Base-by-base conservation (phyloP, 371 early-diverging fungal species). In the Scutellospora calospora region DNA sequence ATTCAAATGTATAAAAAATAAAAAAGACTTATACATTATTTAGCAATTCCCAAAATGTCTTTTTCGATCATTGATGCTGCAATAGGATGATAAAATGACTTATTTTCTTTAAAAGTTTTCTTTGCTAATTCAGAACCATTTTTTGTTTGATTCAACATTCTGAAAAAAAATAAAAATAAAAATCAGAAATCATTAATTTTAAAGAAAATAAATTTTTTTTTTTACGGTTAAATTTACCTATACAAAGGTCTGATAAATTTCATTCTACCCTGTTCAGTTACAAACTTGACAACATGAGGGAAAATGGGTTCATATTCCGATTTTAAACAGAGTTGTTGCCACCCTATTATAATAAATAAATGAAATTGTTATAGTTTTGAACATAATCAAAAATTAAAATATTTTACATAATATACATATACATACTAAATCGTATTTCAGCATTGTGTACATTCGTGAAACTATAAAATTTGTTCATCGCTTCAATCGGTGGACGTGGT, bases 51-150 rank as follows among this genome's bases (percentile, higher is more conserved):
- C n/a, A n/a, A 45, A 59, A 96, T 87, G 83, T 96, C 96, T 86
- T 96, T 96, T 80, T 89, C 93, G 52, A 97, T 93, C 87, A 95
- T 84, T 74, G 86, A 84, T 38, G 94, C 89, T 75, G 96, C 96
- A 83, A 99, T 98, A 5, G 99, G 98, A 79, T 99, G 99, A 81
- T 97, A 98, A 82, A 96, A 95, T n/a, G 86, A 83, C 75, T 91
- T 91, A 86, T 96, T 85, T 60, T 91, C 84, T 82, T 88, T 57
- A 84, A 96, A 99, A 3, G 97, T 96, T 80, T 93, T 85, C 81
- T 86, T 87, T 20, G 99, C 98, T 55, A 97, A 83, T 33, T 90
- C 86, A 35, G 88, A 86, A 12, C 97, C 97, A 81, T 91, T 90
- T 74, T 87, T 87, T 68, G 90, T 90, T 73, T 88, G 85, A 86